These are phyloP conservation scores for Elaeagnus macrophylla DNA, from an alignment of 306 rosid genomes.

Conservation along the genomic window DNA sequence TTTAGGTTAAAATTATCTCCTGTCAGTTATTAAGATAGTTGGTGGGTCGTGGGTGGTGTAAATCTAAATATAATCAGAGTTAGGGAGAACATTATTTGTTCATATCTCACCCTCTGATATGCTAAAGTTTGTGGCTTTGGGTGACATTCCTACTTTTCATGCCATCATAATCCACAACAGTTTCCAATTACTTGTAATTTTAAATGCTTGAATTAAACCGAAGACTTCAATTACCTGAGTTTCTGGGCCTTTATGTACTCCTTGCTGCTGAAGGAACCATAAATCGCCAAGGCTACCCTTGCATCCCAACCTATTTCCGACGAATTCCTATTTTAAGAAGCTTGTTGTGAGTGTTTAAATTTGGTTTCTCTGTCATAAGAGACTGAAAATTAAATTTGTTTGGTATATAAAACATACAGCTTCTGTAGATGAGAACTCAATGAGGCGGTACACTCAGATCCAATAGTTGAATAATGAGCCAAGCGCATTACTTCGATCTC, in stretches of 20 bases:
- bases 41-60: too few relatives aligned
- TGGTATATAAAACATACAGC: constrained; percentile 33
- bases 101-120: neutral
- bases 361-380: constrained; percentile 7
- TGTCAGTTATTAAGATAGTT: too few relatives aligned
- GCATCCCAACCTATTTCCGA: constrained; percentile 87
- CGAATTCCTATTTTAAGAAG: constrained; percentile 38
- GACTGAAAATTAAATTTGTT: constrained; percentile 6
- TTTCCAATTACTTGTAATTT: too few relatives aligned
- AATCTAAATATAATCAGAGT: neutral
- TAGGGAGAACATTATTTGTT: neutral
- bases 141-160: neutral
- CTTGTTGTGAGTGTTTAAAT: constrained; percentile 27
- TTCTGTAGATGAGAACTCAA: constrained; percentile 42
- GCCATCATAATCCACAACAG: neutral
- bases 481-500: constrained; percentile 92
- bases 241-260: constrained; percentile 86
- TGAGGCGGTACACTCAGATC: constrained; percentile 61
- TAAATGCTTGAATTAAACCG: too few relatives aligned
- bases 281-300: constrained; percentile 70
- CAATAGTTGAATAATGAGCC: constrained; percentile 82
- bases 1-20: too few relatives aligned
- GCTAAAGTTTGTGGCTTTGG: neutral
- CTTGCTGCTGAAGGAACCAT: constrained; percentile 65
- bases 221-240: constrained; percentile 43